A percentile compares a stretch with the other conserved stretches of the same genome.
These are phyloP conservation scores for Hericium rajendrae DNA, from an alignment of 768 basidiomycete genomes.

Conservation along the genomic window DNA sequence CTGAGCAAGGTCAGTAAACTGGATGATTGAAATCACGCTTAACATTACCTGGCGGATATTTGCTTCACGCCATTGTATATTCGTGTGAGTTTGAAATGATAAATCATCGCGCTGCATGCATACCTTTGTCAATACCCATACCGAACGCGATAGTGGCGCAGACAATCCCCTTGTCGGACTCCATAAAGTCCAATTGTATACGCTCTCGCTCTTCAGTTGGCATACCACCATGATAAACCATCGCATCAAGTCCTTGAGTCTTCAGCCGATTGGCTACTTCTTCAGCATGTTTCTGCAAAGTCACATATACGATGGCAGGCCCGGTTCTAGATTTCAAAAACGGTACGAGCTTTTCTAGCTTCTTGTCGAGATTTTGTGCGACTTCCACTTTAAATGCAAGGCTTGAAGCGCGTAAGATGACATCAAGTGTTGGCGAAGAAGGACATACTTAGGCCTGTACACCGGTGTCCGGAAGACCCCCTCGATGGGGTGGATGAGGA, in stretches of 20 bases:
- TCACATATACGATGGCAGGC: constrained; percentile 38
- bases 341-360: constrained; percentile 27
- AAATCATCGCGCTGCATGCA: neutral
- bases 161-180: constrained; percentile 27
- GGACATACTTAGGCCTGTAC: constrained; percentile 33
- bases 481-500: constrained; percentile 27
- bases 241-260: constrained; percentile 19
- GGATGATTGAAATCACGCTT: neutral
- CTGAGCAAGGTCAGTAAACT: constrained; percentile 10
- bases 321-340: constrained; percentile 27
- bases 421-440: neutral
- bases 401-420: constrained; percentile 15
- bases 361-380: constrained; percentile 23
- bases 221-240: constrained; percentile 37
- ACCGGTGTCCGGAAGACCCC: constrained; percentile 36
- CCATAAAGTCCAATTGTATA: constrained; percentile 32
- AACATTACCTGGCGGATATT: constrained; percentile 26
- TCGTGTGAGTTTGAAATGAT: neutral
- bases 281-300: constrained; percentile 32
- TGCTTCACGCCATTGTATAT: constrained; percentile 3
- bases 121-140: constrained; percentile 36
- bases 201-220: constrained; percentile 24
- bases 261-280: constrained; percentile 25
- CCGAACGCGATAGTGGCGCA: constrained; percentile 38
- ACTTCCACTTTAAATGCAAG: constrained; percentile 28